Conservation (phyloP, 768 basidiomycete genomes). For the Pulveroboletus sp. region DNA sequence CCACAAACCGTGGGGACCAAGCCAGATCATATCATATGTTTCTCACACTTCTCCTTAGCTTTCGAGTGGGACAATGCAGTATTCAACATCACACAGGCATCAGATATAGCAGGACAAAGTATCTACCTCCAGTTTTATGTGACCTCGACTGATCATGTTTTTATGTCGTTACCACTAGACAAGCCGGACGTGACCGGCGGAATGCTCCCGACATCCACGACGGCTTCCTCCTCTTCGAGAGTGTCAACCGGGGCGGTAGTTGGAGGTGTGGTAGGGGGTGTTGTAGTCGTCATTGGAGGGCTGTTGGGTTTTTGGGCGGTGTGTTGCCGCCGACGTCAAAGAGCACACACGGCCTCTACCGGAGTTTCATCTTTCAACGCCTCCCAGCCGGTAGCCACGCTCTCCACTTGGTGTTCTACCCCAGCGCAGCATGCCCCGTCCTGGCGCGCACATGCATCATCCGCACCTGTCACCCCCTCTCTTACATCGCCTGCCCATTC, state of each 20-base stretch:
- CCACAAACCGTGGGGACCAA: conserved; percentile 18
- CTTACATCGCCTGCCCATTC: conserved; percentile 9
- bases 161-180: conserved; percentile 4
- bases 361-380: not conserved
- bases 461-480: not conserved
- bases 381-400: not conserved
- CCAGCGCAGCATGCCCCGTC: not conserved
- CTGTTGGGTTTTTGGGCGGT: conserved; percentile 9
- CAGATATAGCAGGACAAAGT: conserved; percentile 7
- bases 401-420: not conserved
- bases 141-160: not conserved
- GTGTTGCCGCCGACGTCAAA: conserved; percentile 11
- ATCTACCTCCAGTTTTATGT: not conserved
- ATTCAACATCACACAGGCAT: conserved; percentile 15
- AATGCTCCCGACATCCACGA: conserved; percentile 4
- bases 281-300: conserved; percentile 9
- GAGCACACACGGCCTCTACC: not conserved
- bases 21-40: not conserved
- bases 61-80: conserved; percentile 10
- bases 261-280: conserved; percentile 21
- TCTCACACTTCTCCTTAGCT: conserved; percentile 13
- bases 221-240: conserved; percentile 9
- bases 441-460: not conserved
- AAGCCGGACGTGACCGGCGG: conserved; percentile 15
- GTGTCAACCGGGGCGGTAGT: conserved; percentile 13